Evolutionary conservation across 2,329 filamentous ascomycete genomes (phyloP).

Genomic region (Aspergillus fructus): DNA sequence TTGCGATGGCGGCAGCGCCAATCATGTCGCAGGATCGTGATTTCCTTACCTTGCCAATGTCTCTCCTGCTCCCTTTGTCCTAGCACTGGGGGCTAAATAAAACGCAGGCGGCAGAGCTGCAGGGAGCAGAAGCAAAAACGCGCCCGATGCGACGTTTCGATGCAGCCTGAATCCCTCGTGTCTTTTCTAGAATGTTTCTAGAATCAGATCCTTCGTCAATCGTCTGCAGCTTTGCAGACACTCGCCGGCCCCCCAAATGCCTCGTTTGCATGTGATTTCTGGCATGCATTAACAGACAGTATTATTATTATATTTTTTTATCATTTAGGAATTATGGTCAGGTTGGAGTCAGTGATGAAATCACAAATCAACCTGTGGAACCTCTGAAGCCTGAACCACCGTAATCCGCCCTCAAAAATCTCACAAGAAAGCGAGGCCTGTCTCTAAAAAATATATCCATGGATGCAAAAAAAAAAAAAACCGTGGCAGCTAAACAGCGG

Average conservation of each 20-base stretch:
- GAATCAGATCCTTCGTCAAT: conserved; percentile 4
- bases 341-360: not conserved
- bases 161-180: conserved; percentile 2
- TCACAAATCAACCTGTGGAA: not conserved
- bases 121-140: conserved; percentile 3
- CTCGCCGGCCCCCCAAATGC: not conserved
- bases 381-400: not conserved
- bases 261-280: not conserved
- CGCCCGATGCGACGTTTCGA: not conserved
- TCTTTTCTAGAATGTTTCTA: conserved; percentile 17
- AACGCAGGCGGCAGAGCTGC: not conserved
- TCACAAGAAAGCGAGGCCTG: too few relatives aligned
- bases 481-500: not conserved
- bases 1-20: not conserved
- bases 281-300: not conserved
- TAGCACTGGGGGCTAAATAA: not conserved
- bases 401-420: not conserved
- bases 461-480: too few relatives aligned
- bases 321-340: not conserved
- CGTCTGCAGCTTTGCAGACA: too few relatives aligned
- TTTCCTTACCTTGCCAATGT: not conserved
- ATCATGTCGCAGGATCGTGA: not conserved
- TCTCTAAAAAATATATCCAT: too few relatives aligned
- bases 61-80: not conserved
- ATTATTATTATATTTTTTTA: not conserved